Evolutionary conservation across 1,284 basidiomycete genomes (phyloP).

Genomic region (Cryptococcus depauperatus): DNA sequence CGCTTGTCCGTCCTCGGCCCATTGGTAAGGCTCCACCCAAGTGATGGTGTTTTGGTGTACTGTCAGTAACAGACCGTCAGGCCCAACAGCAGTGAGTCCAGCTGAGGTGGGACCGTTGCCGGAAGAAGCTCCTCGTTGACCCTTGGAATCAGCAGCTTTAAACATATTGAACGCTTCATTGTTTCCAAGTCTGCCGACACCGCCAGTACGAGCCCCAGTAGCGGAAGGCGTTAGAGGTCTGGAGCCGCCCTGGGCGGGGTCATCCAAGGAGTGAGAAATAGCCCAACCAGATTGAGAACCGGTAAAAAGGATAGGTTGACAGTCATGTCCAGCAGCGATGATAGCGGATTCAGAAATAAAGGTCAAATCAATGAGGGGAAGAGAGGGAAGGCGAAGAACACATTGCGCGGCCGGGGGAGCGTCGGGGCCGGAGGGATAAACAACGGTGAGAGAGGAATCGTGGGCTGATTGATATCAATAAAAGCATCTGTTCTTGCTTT

Average conservation of each 20-base stretch:
- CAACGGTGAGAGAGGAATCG: slow-evolving; percentile 80
- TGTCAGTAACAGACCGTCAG: slow-evolving; percentile 63
- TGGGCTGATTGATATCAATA: slow-evolving; percentile 58
- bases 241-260: slow-evolving; percentile 49
- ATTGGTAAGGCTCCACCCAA: slow-evolving; percentile 69
- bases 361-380: slow-evolving; percentile 72
- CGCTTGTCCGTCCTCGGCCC: slow-evolving; percentile 55
- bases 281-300: slow-evolving; percentile 68
- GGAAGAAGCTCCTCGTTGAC: slow-evolving; percentile 46
- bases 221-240: slow-evolving; percentile 36
- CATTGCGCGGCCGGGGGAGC: slow-evolving; percentile 51
- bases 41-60: slow-evolving; percentile 99
- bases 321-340: slow-evolving; percentile 94
- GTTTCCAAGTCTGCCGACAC: slow-evolving; percentile 67
- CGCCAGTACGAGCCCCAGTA: slow-evolving; percentile 43
- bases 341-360: slow-evolving; percentile 76
- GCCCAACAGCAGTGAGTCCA: slow-evolving; percentile 31
- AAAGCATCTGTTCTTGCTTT: neutral
- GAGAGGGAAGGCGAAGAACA: slow-evolving; percentile 62
- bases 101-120: slow-evolving; percentile 43
- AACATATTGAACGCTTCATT: slow-evolving; percentile 93
- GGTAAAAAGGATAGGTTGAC: slow-evolving; percentile 82
- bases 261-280: slow-evolving; percentile 72
- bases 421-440: slow-evolving; percentile 67
- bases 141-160: slow-evolving; percentile 82